These are phyloP conservation scores for Dendrobium catenatum DNA, from an alignment of 106 monocot species.

Conservation along the genomic window DNA sequence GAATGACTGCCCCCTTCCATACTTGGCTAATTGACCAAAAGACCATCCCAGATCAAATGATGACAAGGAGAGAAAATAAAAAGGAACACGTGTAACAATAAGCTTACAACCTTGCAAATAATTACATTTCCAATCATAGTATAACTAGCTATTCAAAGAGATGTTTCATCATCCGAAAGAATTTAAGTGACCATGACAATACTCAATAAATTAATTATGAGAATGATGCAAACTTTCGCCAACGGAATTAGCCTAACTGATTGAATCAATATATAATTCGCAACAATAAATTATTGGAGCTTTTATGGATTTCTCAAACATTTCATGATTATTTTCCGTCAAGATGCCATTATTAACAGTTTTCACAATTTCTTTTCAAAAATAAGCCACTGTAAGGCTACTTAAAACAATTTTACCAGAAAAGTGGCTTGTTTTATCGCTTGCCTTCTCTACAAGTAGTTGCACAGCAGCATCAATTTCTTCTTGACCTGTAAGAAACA, in stretches of 20 bases:
- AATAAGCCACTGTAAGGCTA: background rate
- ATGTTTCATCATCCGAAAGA: background rate
- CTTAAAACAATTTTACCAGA: constrained; percentile 32
- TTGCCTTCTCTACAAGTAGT: constrained; percentile 50
- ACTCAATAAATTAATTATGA: background rate
- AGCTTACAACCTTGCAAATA: too few relatives aligned
- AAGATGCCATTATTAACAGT: background rate
- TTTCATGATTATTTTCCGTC: background rate
- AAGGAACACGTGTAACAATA: too few relatives aligned
- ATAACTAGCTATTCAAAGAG: background rate
- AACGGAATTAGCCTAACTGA: background rate
- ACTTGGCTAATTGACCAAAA: too few relatives aligned
- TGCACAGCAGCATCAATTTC: constrained; percentile 89
- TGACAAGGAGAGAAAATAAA: too few relatives aligned
- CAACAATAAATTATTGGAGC: background rate
- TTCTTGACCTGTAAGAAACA: constrained; percentile 97
- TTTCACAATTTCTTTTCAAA: background rate
- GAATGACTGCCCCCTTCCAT: too few relatives aligned
- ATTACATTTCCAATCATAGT: background rate
- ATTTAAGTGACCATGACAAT: background rate
- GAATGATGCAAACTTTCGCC: background rate
- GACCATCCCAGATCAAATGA: too few relatives aligned
- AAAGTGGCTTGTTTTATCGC: constrained; percentile 23
- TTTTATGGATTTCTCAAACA: background rate
- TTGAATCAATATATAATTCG: background rate